These are phyloP conservation scores for Dissophora ornata DNA, from an alignment of 192 early-diverging fungal species.

Conservation along the genomic window DNA sequence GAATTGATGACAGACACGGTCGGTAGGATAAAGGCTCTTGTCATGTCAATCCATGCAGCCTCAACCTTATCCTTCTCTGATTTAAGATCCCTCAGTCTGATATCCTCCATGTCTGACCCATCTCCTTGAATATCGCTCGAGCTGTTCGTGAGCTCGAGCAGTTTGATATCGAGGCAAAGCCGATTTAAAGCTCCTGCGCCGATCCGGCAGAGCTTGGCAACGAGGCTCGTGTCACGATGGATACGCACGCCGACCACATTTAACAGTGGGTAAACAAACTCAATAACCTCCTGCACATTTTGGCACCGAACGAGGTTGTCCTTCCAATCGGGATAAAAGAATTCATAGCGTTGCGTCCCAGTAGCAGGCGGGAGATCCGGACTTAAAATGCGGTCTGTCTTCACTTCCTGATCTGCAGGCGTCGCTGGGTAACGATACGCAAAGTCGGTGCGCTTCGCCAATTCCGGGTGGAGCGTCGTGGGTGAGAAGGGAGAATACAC, in stretches of 20 bases:
- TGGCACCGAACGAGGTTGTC: conserved; percentile 55
- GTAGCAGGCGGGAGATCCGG: conserved; percentile 29
- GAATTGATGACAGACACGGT: conserved; percentile 67
- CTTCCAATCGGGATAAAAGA: conserved; percentile 73
- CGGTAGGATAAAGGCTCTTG: conserved; percentile 70
- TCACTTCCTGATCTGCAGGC: conserved; percentile 9
- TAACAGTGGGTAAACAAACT: conserved; percentile 52
- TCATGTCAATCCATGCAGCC: conserved; percentile 51
- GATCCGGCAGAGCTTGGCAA: conserved; percentile 39
- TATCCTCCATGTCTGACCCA: not conserved
- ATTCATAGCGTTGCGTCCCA: conserved; percentile 53
- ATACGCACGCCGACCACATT: conserved; percentile 57
- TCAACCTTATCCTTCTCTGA: conserved; percentile 9
- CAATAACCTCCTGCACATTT: conserved; percentile 33
- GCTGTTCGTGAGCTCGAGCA: not conserved
- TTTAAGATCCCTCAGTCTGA: not conserved
- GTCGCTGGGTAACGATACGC: conserved; percentile 16
- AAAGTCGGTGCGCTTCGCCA: conserved; percentile 11
- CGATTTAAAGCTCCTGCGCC: conserved; percentile 24
- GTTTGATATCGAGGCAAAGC: conserved; percentile 5
- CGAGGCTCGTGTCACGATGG: conserved; percentile 41
- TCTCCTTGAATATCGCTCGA: not conserved
- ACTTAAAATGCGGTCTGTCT: conserved; percentile 8
- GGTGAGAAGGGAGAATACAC: conserved; percentile 62
- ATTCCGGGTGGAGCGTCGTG: conserved; percentile 17